Conservation (phyloP, 139 green algal genomes). For the Auxenochlorella pyrenoidosa region DNA sequence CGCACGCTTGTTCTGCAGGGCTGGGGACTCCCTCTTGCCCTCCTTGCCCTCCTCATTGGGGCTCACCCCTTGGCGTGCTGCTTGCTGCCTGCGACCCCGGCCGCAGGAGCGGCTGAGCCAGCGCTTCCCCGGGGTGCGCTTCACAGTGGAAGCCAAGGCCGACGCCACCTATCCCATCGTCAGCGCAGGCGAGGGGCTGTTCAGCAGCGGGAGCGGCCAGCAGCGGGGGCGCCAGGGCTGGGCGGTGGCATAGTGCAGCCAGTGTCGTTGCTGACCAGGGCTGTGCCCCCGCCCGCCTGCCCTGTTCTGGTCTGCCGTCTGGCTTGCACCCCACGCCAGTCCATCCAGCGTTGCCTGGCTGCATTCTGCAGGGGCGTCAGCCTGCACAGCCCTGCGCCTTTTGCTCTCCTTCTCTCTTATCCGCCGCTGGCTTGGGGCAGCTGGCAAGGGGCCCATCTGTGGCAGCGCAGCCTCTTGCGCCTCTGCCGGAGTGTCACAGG, state of each 20-base stretch:
- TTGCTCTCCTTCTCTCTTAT: not conserved
- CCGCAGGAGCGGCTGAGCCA: constrained; percentile 49
- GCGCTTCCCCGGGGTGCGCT: constrained; percentile 76
- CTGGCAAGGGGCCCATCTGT: too few species aligned
- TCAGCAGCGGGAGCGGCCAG: too few species aligned
- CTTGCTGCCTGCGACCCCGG: not conserved
- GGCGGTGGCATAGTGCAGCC: not conserved
- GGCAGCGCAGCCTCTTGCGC: too few species aligned
- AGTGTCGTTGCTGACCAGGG: not conserved
- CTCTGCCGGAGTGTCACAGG: too few species aligned
- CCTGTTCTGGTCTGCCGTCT: too few species aligned
- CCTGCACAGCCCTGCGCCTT: too few species aligned
- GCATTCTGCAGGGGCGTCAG: too few species aligned
- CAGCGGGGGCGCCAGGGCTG: not conserved
- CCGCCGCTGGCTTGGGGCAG: too few species aligned
- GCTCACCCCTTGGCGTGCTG: not conserved
- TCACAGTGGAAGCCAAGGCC: constrained; percentile 81
- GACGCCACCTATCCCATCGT: constrained; percentile 95
- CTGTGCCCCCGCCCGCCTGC: not conserved
- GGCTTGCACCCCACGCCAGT: too few species aligned
- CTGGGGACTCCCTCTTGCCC: not conserved
- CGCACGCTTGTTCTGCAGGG: too few species aligned
- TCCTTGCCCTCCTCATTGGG: not conserved
- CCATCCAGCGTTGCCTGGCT: too few species aligned
- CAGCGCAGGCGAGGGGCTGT: not conserved